Evolutionary conservation across 2,329 filamentous ascomycete genomes (phyloP).

Genomic region (Trichoderma citrinoviride): DNA sequence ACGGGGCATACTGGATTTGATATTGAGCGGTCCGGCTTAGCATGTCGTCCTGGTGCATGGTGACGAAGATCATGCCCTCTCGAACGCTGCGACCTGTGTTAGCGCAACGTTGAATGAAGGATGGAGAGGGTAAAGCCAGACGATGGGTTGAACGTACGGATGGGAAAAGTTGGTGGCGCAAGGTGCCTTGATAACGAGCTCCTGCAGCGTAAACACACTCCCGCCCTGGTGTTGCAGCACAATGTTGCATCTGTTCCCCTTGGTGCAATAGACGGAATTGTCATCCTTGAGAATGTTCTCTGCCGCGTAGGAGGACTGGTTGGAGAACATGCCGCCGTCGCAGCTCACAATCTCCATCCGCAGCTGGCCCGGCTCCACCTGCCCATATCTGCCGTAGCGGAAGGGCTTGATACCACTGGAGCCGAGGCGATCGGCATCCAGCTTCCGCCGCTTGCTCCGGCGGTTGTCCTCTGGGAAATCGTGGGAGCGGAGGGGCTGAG

Average conservation of each 20-base stretch:
- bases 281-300: slow-evolving; percentile 85
- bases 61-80: slow-evolving; percentile 88
- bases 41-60: slow-evolving; percentile 78
- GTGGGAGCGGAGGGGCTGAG: slow-evolving; percentile 37
- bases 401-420: slow-evolving; percentile 54
- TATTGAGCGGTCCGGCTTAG: slow-evolving; percentile 71
- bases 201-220: slow-evolving; percentile 78
- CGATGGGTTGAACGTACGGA: slow-evolving; percentile 60
- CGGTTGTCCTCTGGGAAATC: slow-evolving; percentile 49
- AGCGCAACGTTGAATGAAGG: slow-evolving; percentile 28
- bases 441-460: slow-evolving; percentile 65
- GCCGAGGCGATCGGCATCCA: slow-evolving; percentile 60
- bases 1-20: slow-evolving; percentile 62
- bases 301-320: slow-evolving; percentile 62
- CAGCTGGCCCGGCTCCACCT: slow-evolving; percentile 77
- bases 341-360: slow-evolving; percentile 88
- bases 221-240: slow-evolving; percentile 77
- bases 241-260: slow-evolving; percentile 83
- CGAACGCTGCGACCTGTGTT: slow-evolving; percentile 60
- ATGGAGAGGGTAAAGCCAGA: not conserved
- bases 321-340: slow-evolving; percentile 72
- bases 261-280: slow-evolving; percentile 83
- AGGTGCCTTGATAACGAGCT: slow-evolving; percentile 84
- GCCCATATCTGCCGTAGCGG: slow-evolving; percentile 81
- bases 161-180: slow-evolving; percentile 72